Conservation (phyloP, 2,329 filamentous ascomycete species). For the Trichoderma sp. region DNA sequence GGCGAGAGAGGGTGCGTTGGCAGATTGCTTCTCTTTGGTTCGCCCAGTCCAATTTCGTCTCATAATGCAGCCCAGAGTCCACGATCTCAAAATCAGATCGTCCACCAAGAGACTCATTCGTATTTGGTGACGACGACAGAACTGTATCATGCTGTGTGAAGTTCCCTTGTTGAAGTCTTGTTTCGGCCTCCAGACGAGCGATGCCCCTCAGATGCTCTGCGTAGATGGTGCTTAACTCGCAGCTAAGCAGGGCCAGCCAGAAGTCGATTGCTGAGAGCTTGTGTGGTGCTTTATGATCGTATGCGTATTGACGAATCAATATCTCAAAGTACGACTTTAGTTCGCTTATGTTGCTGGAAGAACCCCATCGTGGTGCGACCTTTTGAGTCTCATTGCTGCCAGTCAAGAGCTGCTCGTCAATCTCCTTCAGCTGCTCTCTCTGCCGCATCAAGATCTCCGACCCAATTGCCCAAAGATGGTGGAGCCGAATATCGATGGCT, state of each 20-base stretch:
- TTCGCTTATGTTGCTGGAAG: slow-evolving; percentile 46
- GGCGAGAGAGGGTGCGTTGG: slow-evolving; percentile 55
- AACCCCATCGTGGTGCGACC: slow-evolving; percentile 42
- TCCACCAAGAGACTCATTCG: slow-evolving; percentile 1
- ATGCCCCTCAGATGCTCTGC: slow-evolving; percentile 55
- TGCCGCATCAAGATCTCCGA: slow-evolving; percentile 78
- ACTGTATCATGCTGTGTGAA: neutral
- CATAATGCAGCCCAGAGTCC: neutral
- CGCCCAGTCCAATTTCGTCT: slow-evolving; percentile 22
- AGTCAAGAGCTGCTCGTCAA: neutral
- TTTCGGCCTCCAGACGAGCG: slow-evolving; percentile 34
- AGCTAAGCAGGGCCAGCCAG: slow-evolving; percentile 75
- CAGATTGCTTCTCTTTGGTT: slow-evolving; percentile 45
- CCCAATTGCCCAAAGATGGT: slow-evolving; percentile 78
- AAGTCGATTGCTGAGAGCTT: slow-evolving; percentile 71
- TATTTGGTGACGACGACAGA: slow-evolving; percentile 7
- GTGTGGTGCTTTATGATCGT: slow-evolving; percentile 61
- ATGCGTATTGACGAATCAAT: slow-evolving; percentile 75
- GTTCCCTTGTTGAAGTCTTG: neutral
- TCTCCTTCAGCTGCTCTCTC: slow-evolving; percentile 39
- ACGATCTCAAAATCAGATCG: neutral
- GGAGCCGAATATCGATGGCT: slow-evolving; percentile 66
- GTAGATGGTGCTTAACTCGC: slow-evolving; percentile 77
- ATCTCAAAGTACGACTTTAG: slow-evolving; percentile 69
- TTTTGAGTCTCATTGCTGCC: neutral